Percentiles rank a stretch among this genome's conserved stretches.
These are phyloP conservation scores for Rosa rugosa DNA, from an alignment of 306 rosid species.

Conservation along the genomic window DNA sequence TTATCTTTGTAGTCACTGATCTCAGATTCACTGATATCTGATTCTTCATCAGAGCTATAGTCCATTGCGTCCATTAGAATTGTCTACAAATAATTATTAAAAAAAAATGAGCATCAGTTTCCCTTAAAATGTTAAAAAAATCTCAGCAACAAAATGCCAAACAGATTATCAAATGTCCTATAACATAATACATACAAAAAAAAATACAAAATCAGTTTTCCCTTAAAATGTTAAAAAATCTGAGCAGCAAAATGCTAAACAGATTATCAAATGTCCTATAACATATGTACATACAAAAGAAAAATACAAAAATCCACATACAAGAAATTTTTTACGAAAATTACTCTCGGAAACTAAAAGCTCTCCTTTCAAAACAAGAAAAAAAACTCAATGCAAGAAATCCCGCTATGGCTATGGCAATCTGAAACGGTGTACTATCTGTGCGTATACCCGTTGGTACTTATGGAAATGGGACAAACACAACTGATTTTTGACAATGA, in stretches of 20 bases:
- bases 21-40: slow-evolving; percentile 92
- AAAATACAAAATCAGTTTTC: not conserved
- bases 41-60: slow-evolving; percentile 80
- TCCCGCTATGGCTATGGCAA: too few species aligned
- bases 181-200: not conserved
- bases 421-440: too few species aligned
- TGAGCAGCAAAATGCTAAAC: not conserved
- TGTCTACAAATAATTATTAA: not conserved
- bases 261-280: not conserved
- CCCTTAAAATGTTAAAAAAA: not conserved
- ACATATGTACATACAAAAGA: not conserved
- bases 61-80: slow-evolving; percentile 52
- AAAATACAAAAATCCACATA: not conserved
- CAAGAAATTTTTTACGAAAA: not conserved
- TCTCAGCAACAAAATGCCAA: not conserved
- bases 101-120: not conserved
- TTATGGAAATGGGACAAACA: too few species aligned
- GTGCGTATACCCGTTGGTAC: too few species aligned
- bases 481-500: too few species aligned
- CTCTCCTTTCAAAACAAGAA: too few species aligned
- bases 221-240: not conserved
- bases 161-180: not conserved
- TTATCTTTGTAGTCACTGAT: slow-evolving; percentile 68
- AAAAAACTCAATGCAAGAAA: not conserved
- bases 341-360: too few species aligned